Conservation (phyloP, 108 stramenopile species). For the Parmales sp. region DNA sequence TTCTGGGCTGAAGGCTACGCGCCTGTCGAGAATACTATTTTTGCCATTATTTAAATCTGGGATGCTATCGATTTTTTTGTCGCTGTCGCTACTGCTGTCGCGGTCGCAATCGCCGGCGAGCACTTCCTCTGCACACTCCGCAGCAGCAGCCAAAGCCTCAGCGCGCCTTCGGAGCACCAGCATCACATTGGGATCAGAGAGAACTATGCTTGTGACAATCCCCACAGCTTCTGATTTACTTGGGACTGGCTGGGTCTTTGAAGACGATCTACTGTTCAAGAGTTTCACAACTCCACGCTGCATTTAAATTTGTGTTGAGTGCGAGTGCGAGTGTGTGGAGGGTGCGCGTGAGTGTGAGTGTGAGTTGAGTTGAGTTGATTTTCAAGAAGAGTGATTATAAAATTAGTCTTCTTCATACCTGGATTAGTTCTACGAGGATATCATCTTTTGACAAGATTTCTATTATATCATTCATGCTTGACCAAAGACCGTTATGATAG, state of each 20-base stretch:
- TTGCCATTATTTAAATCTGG: not conserved
- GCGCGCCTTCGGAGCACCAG: not conserved
- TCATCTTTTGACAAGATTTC: too few relatives aligned
- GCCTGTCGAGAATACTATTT: not conserved
- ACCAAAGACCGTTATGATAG: too few relatives aligned
- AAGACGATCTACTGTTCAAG: not conserved
- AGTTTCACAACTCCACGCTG: not conserved
- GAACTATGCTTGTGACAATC: not conserved
- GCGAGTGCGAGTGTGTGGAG: too few relatives aligned
- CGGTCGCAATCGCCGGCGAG: not conserved
- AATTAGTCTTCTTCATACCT: too few relatives aligned
- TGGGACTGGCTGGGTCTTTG: not conserved
- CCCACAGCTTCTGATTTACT: not conserved
- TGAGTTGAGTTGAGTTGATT: too few relatives aligned
- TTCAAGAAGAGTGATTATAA: too few relatives aligned
- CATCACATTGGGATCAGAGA: not conserved
- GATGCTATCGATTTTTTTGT: not conserved
- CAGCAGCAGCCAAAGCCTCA: not conserved
- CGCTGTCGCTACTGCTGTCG: not conserved
- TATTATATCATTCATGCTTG: too few relatives aligned
- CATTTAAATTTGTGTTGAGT: too few relatives aligned
- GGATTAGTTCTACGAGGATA: too few relatives aligned
- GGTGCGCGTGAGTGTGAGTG: too few relatives aligned
- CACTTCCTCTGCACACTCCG: not conserved
- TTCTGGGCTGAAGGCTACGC: not conserved